A percentile compares a stretch with the other conserved stretches of the same genome.
phyloP scores from a whole-genome alignment of 768 basidiomycete genomes.

The Russula brevipes region DNA sequence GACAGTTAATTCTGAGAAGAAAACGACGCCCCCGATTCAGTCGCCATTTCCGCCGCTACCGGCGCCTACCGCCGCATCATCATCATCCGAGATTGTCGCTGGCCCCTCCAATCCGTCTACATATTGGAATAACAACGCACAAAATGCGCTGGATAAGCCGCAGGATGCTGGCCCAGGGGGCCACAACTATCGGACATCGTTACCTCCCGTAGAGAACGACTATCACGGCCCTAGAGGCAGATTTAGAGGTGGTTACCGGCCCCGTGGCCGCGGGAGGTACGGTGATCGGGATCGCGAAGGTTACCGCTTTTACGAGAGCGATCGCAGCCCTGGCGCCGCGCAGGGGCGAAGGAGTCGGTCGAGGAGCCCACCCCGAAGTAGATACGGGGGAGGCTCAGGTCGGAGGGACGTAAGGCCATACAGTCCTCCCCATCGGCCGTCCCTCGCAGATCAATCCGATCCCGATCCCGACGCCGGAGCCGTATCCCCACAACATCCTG shows the following conservation, averaged over 20 bases:
- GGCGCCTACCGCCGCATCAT: neutral
- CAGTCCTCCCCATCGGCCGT: slow-evolving; percentile 48
- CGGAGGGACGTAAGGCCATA: slow-evolving; percentile 48
- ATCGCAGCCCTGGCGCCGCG: slow-evolving; percentile 35
- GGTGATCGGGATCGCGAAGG: slow-evolving; percentile 44
- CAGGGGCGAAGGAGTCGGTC: slow-evolving; percentile 60
- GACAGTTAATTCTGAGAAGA: slow-evolving; percentile 37
- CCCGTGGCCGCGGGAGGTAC: slow-evolving; percentile 59
- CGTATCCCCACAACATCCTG: slow-evolving; percentile 31
- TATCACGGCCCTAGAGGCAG: slow-evolving; percentile 51
- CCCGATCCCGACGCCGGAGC: slow-evolving; percentile 22
- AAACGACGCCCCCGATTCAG: neutral
- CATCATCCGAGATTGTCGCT: slow-evolving; percentile 5
- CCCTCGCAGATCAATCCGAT: slow-evolving; percentile 12
- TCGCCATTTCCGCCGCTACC: slow-evolving; percentile 25
- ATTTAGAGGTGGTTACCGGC: slow-evolving; percentile 49
- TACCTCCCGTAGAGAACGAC: slow-evolving; percentile 46
- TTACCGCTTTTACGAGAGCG: slow-evolving; percentile 40
- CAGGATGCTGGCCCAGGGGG: slow-evolving; percentile 52
- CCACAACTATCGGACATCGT: slow-evolving; percentile 49
- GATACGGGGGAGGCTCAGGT: slow-evolving; percentile 37
- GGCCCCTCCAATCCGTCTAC: slow-evolving; percentile 13
- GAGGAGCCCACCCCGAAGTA: slow-evolving; percentile 58
- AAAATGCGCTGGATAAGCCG: slow-evolving; percentile 38
- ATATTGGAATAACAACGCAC: slow-evolving; percentile 13